These are phyloP conservation scores for Fusarium mexicanum DNA, from an alignment of 2,329 filamentous ascomycete genomes.

Conservation along the genomic window DNA sequence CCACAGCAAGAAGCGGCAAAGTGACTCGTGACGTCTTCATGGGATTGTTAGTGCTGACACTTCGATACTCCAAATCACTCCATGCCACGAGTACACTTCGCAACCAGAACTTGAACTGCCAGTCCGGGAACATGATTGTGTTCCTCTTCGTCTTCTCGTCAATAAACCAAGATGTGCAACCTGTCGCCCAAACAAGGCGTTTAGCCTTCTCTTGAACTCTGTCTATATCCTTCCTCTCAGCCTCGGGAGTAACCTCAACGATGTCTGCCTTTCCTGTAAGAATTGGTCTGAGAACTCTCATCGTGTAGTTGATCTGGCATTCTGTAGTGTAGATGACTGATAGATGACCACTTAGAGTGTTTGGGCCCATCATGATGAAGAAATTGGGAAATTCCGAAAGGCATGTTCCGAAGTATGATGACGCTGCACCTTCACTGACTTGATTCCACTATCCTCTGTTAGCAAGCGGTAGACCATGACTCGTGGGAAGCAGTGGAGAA, in stretches of 20 bases:
- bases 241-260: constrained; percentile 45
- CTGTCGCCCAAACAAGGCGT: constrained; percentile 58
- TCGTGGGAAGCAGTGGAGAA: rapidly evolving
- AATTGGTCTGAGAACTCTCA: constrained; percentile 51
- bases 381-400: constrained; percentile 58
- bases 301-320: constrained; percentile 60
- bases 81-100: constrained; percentile 56
- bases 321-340: constrained; percentile 61
- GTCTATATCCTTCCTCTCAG: constrained; percentile 36
- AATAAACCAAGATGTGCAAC: constrained; percentile 63
- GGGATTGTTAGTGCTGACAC: background rate
- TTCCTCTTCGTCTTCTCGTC: constrained; percentile 58
- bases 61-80: constrained; percentile 47
- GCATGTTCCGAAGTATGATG: constrained; percentile 61
- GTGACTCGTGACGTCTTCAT: rapidly evolving
- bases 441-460: constrained; percentile 41
- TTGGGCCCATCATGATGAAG: constrained; percentile 47
- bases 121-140: constrained; percentile 63
- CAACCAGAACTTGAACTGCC: constrained; percentile 60
- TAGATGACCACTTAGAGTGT: constrained; percentile 57
- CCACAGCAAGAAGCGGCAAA: background rate
- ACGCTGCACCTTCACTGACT: constrained; percentile 37
- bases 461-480: constrained; percentile 11
- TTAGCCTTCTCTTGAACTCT: constrained; percentile 54
- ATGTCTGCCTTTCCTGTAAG: constrained; percentile 40